phyloP scores from a whole-genome alignment of 257 asterid genomes.

The Apocynum venetum region DNA sequence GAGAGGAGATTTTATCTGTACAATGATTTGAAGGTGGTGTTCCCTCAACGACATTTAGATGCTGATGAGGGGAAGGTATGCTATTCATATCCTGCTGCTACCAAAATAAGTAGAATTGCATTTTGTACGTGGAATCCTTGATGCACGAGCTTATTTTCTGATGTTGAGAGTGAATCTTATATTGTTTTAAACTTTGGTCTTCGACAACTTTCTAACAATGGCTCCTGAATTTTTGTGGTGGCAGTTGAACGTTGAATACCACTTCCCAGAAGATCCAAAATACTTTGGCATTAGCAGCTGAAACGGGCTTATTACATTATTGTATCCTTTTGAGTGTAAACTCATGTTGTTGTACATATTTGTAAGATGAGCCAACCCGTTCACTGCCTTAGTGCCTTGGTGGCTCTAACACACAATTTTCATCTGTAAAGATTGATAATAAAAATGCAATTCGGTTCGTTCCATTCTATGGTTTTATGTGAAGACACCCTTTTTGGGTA shows the following conservation, averaged over 20 bases:
- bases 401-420: background rate
- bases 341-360: slow-evolving; percentile 13
- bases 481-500: too few relatives aligned
- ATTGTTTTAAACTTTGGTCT: too few relatives aligned
- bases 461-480: background rate
- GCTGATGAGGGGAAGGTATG: slow-evolving; percentile 78
- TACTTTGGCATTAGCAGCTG: slow-evolving; percentile 62
- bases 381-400: background rate
- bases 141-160: too few relatives aligned
- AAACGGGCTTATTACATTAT: background rate
- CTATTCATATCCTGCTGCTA: too few relatives aligned
- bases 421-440: background rate
- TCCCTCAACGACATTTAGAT: slow-evolving; percentile 78
- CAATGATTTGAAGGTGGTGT: slow-evolving; percentile 62
- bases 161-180: background rate
- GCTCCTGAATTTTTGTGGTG: slow-evolving; percentile 13
- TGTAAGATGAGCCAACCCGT: slow-evolving; percentile 3
- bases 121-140: too few relatives aligned
- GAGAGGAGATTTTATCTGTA: slow-evolving; percentile 57
- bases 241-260: slow-evolving; percentile 69
- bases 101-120: too few relatives aligned
- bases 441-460: background rate
- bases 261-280: slow-evolving; percentile 72
- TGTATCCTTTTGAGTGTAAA: background rate
- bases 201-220: background rate